phyloP scores from a whole-genome alignment of 2,329 filamentous ascomycete species.

The Paraphaeosphaeria minitans region DNA sequence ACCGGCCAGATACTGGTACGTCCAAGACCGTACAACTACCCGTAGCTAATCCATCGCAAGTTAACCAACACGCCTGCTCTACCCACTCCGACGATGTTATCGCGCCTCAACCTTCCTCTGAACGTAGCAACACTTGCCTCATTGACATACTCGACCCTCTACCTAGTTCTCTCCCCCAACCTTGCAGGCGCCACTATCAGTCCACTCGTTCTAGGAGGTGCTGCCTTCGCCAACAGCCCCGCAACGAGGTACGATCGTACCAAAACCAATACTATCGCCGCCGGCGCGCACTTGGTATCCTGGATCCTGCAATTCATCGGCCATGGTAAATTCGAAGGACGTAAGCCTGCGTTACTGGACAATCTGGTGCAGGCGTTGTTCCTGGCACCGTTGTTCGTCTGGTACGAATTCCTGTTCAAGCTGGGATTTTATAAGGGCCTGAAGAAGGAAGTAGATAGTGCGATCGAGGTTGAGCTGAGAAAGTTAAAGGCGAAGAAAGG shows the following conservation, averaged over 20 bases:
- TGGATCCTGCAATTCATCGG: conserved; percentile 93
- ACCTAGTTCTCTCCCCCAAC: conserved; percentile 84
- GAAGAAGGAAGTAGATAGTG: conserved; percentile 53
- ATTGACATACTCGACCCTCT: conserved; percentile 73
- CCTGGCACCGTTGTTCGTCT: conserved; percentile 92
- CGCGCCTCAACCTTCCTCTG: conserved; percentile 45
- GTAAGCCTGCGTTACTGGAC: conserved; percentile 85
- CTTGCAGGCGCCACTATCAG: conserved; percentile 79
- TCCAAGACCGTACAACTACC: neutral
- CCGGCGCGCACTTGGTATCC: conserved; percentile 69
- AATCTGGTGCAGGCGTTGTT: conserved; percentile 91
- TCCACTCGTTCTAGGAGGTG: conserved; percentile 73
- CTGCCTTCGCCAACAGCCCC: conserved; percentile 73
- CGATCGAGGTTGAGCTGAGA: conserved; percentile 52
- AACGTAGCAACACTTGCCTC: conserved; percentile 56
- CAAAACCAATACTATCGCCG: conserved; percentile 65
- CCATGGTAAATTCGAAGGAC: conserved; percentile 84
- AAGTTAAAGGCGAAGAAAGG: conserved; percentile 49
- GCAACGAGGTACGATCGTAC: conserved; percentile 63
- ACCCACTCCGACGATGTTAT: conserved; percentile 33
- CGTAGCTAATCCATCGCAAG: conserved; percentile 40
- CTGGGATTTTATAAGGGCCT: conserved; percentile 74
- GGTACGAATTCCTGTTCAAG: conserved; percentile 89
- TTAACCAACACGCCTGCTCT: conserved; percentile 60
- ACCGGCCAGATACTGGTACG: conserved; percentile 50